Conservation (phyloP, 75 land plant species). For the Pseudotsuga menziesii region DNA sequence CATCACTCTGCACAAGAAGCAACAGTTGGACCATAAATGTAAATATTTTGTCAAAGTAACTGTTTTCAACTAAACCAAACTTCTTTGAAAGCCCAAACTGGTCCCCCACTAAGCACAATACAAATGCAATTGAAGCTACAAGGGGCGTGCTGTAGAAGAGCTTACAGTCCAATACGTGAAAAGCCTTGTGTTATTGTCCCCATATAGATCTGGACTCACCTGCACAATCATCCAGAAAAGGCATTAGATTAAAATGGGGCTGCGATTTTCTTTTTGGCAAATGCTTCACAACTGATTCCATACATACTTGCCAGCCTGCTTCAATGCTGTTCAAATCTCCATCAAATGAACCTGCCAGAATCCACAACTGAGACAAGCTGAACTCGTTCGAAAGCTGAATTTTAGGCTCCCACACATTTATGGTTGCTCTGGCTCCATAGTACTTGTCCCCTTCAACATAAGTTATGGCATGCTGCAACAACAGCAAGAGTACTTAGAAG, state of each 20-base stretch:
- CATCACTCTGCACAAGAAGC: constrained; percentile 52
- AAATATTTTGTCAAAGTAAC: not conserved
- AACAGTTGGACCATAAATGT: not conserved
- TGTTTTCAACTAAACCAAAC: not conserved
- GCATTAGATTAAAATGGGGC: not conserved
- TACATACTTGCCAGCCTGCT: constrained; percentile 68
- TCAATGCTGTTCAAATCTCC: constrained; percentile 51
- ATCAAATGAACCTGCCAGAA: constrained; percentile 35
- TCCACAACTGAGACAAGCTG: constrained; percentile 61
- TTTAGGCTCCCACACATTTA: constrained; percentile 69
- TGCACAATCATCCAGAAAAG: constrained; percentile 18
- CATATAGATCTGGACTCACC: constrained; percentile 94
- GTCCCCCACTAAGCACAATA: not conserved
- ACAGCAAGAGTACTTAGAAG: not conserved
- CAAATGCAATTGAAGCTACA: not conserved
- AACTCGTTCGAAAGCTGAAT: constrained; percentile 48
- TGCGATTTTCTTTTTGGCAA: not conserved
- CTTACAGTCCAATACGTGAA: constrained; percentile 97
- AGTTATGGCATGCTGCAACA: constrained; percentile 76
- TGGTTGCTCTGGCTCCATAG: constrained; percentile 53
- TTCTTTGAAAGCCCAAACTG: not conserved
- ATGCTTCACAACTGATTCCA: not conserved
- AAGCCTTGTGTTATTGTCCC: constrained; percentile 88
- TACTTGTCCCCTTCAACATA: constrained; percentile 65
- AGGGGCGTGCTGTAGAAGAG: not conserved